Percentiles rank a stretch among this genome's conserved stretches.
phyloP scores from a whole-genome alignment of 441 rosid species.

The Populus hybrid region DNA sequence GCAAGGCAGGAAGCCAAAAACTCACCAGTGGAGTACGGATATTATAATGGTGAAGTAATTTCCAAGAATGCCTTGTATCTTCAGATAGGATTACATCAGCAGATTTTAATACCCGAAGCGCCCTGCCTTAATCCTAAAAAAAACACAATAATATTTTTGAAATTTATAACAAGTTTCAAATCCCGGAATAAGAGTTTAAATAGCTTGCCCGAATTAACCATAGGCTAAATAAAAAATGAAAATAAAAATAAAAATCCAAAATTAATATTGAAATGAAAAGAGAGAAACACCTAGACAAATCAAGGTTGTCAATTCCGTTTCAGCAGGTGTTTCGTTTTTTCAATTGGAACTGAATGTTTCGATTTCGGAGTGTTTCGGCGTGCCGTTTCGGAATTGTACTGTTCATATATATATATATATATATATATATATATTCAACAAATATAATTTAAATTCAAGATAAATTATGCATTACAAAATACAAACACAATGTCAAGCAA shows the following conservation, averaged over 20 bases:
- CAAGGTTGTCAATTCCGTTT: too few species aligned
- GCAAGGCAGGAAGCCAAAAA: slow-evolving; percentile 3
- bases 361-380: too few species aligned
- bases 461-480: too few species aligned
- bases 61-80: slow-evolving; percentile 90
- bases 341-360: too few species aligned
- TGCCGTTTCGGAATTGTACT: too few species aligned
- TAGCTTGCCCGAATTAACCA: not conserved
- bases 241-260: too few species aligned
- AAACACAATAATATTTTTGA: not conserved
- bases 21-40: slow-evolving; percentile 80
- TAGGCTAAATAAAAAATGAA: not conserved
- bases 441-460: too few species aligned
- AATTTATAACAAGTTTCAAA: not conserved
- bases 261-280: not conserved
- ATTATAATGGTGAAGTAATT: slow-evolving; percentile 66
- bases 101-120: slow-evolving; percentile 75
- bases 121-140: slow-evolving; percentile 33
- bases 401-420: too few species aligned
- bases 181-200: not conserved
- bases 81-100: slow-evolving; percentile 82
- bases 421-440: too few species aligned
- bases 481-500: too few species aligned
- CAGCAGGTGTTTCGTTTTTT: too few species aligned
- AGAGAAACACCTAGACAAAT: too few species aligned